Percentiles rank a stretch among this genome's conserved stretches.
phyloP scores from a whole-genome alignment of 495 filamentous ascomycete genomes.

The Beverwykella pulmonaria region DNA sequence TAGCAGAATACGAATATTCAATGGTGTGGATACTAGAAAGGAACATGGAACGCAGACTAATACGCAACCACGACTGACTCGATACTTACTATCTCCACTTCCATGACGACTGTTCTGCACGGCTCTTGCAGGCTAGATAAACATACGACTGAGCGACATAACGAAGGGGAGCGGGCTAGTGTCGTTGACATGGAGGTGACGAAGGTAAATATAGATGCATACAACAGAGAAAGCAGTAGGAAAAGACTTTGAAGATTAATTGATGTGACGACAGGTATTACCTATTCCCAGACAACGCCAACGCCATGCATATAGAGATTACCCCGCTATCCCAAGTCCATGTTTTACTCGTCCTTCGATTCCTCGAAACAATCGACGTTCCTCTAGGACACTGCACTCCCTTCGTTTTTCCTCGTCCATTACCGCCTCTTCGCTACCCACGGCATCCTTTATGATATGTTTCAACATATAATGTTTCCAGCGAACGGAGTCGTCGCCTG shows the following conservation, averaged over 20 bases:
- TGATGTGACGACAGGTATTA: not conserved
- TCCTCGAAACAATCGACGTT: not conserved
- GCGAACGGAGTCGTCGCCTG: constrained; percentile 28
- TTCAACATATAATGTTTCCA: constrained; percentile 37
- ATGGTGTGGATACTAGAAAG: not conserved
- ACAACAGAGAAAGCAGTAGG: no score
- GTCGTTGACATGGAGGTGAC: not conserved
- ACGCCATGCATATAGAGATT: not conserved
- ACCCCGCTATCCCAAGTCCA: constrained; percentile 1
- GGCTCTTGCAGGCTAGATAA: no score
- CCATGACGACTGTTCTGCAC: no score
- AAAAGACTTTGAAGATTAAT: no score
- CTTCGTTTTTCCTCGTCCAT: not conserved
- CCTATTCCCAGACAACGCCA: not conserved
- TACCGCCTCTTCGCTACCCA: not conserved
- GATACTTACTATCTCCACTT: not conserved
- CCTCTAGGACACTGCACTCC: not conserved
- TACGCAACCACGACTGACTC: not conserved
- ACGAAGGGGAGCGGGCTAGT: not conserved
- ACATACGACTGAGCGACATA: no score
- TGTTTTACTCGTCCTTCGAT: constrained; percentile 6
- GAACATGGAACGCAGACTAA: not conserved
- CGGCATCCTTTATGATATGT: not conserved
- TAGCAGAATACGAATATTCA: not conserved
- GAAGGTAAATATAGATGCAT: constrained; percentile 4